Conservation (phyloP, 371 early-diverging fungal species). For the Saksenaea oblongispora region DNA sequence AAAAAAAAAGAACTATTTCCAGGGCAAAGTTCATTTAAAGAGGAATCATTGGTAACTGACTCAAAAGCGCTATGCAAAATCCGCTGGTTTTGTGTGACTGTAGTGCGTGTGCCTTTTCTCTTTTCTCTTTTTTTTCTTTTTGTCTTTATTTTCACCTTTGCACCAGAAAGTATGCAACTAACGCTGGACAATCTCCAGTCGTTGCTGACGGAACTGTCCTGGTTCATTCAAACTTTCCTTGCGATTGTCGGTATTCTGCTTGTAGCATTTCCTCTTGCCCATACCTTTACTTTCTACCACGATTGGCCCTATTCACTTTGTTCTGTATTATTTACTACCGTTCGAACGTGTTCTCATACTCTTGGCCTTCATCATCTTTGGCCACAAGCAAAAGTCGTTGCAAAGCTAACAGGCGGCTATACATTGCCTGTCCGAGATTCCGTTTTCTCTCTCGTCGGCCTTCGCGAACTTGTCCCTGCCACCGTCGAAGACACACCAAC, state of each 20-base stretch:
- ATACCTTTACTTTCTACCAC: slow-evolving; percentile 16
- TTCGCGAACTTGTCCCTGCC: background rate
- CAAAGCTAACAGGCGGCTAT: slow-evolving; percentile 2
- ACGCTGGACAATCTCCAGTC: slow-evolving; percentile 24
- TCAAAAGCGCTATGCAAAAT: too few species aligned
- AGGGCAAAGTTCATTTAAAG: too few species aligned
- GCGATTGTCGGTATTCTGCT: slow-evolving; percentile 16
- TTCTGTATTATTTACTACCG: slow-evolving; percentile 1
- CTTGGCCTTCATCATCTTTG: slow-evolving; percentile 7
- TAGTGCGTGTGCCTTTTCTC: background rate
- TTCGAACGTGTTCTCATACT: background rate
- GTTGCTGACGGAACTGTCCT: slow-evolving; percentile 14
- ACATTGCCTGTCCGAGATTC: slow-evolving; percentile 4
- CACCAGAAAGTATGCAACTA: slow-evolving; percentile 4
- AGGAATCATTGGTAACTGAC: too few species aligned
- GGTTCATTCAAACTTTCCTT: slow-evolving; percentile 20
- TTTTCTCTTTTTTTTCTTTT: background rate
- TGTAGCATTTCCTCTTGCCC: slow-evolving; percentile 19
- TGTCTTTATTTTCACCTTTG: background rate
- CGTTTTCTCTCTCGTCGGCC: background rate
- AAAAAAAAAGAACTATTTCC: too few species aligned
- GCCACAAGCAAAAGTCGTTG: slow-evolving; percentile 2
- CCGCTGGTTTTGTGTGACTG: too few species aligned
- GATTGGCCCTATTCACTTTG: slow-evolving; percentile 14
- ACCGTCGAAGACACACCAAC: background rate